Evolutionary conservation across 257 asterid species (phyloP), one percentile per base, ranked within the genome.

Genomic region (Euphrasia confusa): DNA sequence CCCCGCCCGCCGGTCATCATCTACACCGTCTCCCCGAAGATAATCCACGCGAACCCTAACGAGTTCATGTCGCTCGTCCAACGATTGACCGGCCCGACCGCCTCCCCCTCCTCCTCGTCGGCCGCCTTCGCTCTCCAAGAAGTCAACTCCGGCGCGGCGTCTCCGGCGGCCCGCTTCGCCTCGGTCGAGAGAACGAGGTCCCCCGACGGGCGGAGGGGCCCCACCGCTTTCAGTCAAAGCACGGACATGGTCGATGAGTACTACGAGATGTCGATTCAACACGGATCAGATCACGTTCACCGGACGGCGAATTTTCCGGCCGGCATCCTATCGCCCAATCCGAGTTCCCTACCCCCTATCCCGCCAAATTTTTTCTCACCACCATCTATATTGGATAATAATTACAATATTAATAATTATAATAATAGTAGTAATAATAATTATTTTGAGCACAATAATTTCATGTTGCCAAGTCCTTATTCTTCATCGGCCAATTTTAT

Each of bases 51-150:
- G 74, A 81, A 89, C 83, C 97, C 99, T 69, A 87, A 78, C n/a
- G 99, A 92, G 79, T 92, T 92, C 91, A 92, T 86, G 99, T 78
- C 94, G 30, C 61, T 92, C 12, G 99, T 92, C 7, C 97, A 89
- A 60, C 92, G 96, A 2, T 72, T 92, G 70, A 92, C 99, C 44
- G 97, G 99, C 11, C 78, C 87, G 54, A n/a, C n/a, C n/a, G n/a
- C n/a, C n/a, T n/a, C 47, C 35, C 21, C 81, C 45, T 30, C 61
- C 5, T 7, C 61, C 10, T 30, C 52, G 49, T 59, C 85, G 0
- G 35, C 79, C 0, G 54, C 61, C 4, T 64, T 61, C 2, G 75
- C 50, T 27, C 75, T 73, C 24, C 78, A 68, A 6, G 80, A 64
- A 18, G 61, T 27, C 40, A 18, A 65, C 37, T 86, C 67, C 27